These are phyloP conservation scores for Crotalaria pallida DNA, from an alignment of 306 rosid species.

Conservation along the genomic window DNA sequence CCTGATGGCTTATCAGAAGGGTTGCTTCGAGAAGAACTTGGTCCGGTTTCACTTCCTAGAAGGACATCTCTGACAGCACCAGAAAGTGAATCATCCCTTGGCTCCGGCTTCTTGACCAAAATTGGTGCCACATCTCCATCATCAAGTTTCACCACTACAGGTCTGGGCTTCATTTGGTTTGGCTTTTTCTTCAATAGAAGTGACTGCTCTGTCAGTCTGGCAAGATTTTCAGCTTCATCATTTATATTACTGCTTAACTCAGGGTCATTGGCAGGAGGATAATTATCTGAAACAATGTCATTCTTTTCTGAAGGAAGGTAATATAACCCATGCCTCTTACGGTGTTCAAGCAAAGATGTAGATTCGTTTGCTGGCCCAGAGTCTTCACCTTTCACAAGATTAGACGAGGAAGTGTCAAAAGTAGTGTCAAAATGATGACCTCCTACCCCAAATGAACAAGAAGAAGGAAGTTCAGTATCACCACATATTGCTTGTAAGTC, in stretches of 20 bases:
- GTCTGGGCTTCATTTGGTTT: conserved; percentile 71
- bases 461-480: conserved; percentile 48
- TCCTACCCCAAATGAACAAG: conserved; percentile 36
- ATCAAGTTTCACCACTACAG: conserved; percentile 84
- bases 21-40: conserved; percentile 33
- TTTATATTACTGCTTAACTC: conserved; percentile 30
- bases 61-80: conserved; percentile 66
- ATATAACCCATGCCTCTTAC: conserved; percentile 84
- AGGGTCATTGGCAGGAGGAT: conserved; percentile 82
- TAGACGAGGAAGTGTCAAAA: conserved; percentile 33
- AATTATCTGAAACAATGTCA: conserved; percentile 41
- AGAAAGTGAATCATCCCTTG: conserved; percentile 60
- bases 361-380: conserved; percentile 53
- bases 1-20: conserved; percentile 41
- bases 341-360: conserved; percentile 81
- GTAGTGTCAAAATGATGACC: conserved; percentile 33
- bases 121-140: conserved; percentile 56
- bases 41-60: conserved; percentile 41
- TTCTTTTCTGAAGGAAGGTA: conserved; percentile 77
- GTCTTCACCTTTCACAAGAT: conserved; percentile 41
- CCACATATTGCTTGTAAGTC: conserved; percentile 60
- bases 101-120: conserved; percentile 42
- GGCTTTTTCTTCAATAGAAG: conserved; percentile 64
- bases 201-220: conserved; percentile 69
- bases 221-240: conserved; percentile 57